A percentile compares a stretch with the other conserved stretches of the same genome.
Evolutionary conservation across 1,139 yeast species (phyloP).

Genomic region (Saccharomyces hybrid): DNA sequence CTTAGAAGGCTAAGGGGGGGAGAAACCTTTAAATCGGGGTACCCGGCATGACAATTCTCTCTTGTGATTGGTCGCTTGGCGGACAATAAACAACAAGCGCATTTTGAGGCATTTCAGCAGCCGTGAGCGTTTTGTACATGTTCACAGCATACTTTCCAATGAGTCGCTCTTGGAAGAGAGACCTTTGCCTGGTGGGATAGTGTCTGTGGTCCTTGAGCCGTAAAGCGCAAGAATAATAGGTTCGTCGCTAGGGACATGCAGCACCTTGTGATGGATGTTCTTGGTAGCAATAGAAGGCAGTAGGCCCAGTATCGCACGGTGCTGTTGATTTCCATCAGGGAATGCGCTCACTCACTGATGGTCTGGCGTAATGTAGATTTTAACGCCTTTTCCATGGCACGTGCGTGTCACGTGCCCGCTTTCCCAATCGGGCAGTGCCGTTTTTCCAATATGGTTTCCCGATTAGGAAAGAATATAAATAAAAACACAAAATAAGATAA

Average conservation of each 20-base stretch:
- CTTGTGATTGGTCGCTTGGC: background rate
- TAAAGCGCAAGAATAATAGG: background rate
- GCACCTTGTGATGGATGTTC: background rate
- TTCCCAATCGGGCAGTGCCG: background rate
- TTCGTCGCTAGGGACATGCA: background rate
- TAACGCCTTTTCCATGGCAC: background rate
- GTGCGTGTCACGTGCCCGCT: background rate
- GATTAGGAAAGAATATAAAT: background rate
- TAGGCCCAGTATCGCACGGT: too few relatives aligned
- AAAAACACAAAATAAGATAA: background rate
- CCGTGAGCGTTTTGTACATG: background rate
- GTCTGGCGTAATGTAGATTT: background rate
- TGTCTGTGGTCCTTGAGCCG: background rate
- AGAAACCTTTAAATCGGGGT: background rate
- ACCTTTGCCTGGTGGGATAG: background rate
- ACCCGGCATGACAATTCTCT: background rate
- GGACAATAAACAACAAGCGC: background rate
- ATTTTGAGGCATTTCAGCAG: background rate
- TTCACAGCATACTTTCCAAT: background rate
- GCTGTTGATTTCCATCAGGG: too few relatives aligned
- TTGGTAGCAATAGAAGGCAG: background rate
- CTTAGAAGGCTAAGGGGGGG: background rate
- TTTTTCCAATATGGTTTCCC: background rate
- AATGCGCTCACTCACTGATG: background rate
- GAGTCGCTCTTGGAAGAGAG: background rate